These are phyloP conservation scores for Coemansia sp. DNA, from an alignment of 192 early-diverging fungal genomes.

Conservation along the genomic window DNA sequence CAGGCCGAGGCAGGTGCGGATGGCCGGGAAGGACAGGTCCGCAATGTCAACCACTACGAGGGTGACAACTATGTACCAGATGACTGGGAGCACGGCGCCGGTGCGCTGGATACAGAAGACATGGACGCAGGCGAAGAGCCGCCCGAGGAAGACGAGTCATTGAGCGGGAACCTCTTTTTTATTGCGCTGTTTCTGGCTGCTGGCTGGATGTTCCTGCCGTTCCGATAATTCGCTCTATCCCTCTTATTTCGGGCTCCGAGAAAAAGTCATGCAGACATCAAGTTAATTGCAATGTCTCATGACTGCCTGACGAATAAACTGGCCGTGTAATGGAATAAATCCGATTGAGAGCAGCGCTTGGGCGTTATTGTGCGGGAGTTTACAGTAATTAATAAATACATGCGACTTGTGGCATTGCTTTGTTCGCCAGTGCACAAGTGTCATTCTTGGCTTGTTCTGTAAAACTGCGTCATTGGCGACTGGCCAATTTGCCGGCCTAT, in stretches of 20 bases:
- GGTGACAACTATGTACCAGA: slow-evolving; percentile 4
- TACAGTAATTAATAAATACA: not conserved
- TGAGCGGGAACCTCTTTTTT: slow-evolving; percentile 29
- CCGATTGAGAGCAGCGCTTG: not conserved
- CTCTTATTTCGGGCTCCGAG: not conserved
- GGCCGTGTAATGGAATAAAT: not conserved
- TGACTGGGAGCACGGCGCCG: slow-evolving; percentile 19
- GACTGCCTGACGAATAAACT: not conserved
- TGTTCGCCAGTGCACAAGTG: too few relatives aligned
- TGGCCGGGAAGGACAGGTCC: not conserved
- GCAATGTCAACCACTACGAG: not conserved
- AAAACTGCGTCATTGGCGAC: too few relatives aligned
- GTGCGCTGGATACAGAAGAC: slow-evolving; percentile 1
- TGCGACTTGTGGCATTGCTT: too few relatives aligned
- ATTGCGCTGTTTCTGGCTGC: slow-evolving; percentile 31
- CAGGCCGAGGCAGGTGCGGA: slow-evolving; percentile 19
- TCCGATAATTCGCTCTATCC: slow-evolving; percentile 9
- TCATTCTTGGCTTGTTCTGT: not conserved
- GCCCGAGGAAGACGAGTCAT: slow-evolving; percentile 14
- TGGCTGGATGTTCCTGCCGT: slow-evolving; percentile 41
- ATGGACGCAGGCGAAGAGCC: not conserved
- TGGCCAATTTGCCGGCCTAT: too few relatives aligned
- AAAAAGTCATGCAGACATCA: not conserved
- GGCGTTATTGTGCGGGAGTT: not conserved
- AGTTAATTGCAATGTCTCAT: slow-evolving; percentile 1